Evolutionary conservation across 805 yeast genomes (phyloP), one percentile per base, ranked within the genome.

Genomic region (Lipomyces kockii): DNA sequence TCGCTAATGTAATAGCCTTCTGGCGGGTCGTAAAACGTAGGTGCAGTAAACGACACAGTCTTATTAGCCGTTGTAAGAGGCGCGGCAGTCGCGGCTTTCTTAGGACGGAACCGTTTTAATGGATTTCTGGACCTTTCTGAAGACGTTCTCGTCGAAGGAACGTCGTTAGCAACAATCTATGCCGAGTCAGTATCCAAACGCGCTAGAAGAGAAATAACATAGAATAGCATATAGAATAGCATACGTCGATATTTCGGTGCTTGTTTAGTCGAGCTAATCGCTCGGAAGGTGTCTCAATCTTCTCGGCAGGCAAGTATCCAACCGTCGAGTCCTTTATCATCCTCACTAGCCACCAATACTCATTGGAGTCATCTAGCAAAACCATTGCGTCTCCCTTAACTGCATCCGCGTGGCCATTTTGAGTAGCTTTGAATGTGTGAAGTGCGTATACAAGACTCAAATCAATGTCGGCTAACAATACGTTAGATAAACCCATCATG

Each of bases 261-360:
- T 97, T 91, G 77, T 95, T 95, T 53, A 93, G 81, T 64, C 98
- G 83, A 0, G 99, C 99, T 63, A 95, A 79, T 66, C 98, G 82
- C 78, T 95, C 99, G 58, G 87, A 89, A 69, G 91, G 92, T 0
- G 97, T 91, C 78, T 95, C 99, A 49, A 95, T 80, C 66, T 95
- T 87, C 77, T 95, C 99, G 0, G 98, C 98, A 0, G 99, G 99
- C 1, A 96, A 96, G 81, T 93, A 95, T 0, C 99, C 99, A 62
- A 94, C 87, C 72, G 87, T 84, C 2, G 88, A 88, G 76, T 87
- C 90, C 57, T 76, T 78, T 54, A 82, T 81, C 68, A 83, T 76
- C 74, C 84, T 78, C 72, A 95, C 94, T 11, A 94, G 81, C 98
- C 99, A 95, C 99, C 99, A 95, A 79, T 95, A 95, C 68, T 91